A percentile compares a stretch with the other conserved stretches of the same genome.
Evolutionary conservation across 306 rosid species (phyloP).

Genomic region (Cicer pinnatifidum): DNA sequence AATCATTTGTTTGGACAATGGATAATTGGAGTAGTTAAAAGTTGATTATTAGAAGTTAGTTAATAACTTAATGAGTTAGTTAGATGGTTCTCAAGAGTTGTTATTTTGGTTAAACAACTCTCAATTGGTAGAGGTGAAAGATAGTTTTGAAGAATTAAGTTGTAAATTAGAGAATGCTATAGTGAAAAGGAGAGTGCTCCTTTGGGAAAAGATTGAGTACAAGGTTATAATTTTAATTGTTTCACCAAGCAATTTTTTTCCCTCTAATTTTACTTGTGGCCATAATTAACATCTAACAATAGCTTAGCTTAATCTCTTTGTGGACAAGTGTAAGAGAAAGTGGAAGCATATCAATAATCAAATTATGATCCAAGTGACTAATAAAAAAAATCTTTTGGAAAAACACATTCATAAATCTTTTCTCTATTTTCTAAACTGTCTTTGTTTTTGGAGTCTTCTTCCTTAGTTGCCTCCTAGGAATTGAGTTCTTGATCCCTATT

Average conservation of each 20-base stretch:
- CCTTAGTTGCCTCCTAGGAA: constrained; percentile 61
- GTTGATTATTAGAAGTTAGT: too few species aligned
- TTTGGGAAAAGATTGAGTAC: too few species aligned
- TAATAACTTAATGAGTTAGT: too few species aligned
- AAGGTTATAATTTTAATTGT: background rate
- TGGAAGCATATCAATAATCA: constrained; percentile 23
- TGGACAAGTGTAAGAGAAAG: constrained; percentile 16
- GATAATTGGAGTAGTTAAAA: too few species aligned
- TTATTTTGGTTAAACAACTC: too few species aligned
- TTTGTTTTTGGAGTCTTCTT: constrained; percentile 76
- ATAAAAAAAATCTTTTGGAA: constrained; percentile 21
- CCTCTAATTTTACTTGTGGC: background rate
- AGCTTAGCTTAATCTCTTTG: constrained; percentile 5
- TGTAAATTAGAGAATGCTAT: too few species aligned
- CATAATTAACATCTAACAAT: constrained; percentile 21
- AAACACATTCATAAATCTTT: constrained; percentile 33
- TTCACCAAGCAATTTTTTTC: background rate
- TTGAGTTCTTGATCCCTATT: constrained; percentile 76
- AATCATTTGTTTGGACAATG: too few species aligned
- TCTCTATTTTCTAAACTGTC: constrained; percentile 49
- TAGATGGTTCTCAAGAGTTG: too few species aligned
- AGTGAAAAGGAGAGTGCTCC: too few species aligned
- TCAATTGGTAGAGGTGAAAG: too few species aligned
- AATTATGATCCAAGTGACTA: constrained; percentile 26
- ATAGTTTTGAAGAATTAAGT: too few species aligned